phyloP scores from a whole-genome alignment of 2,329 filamentous ascomycete species.

The Blastomyces emzantsi region DNA sequence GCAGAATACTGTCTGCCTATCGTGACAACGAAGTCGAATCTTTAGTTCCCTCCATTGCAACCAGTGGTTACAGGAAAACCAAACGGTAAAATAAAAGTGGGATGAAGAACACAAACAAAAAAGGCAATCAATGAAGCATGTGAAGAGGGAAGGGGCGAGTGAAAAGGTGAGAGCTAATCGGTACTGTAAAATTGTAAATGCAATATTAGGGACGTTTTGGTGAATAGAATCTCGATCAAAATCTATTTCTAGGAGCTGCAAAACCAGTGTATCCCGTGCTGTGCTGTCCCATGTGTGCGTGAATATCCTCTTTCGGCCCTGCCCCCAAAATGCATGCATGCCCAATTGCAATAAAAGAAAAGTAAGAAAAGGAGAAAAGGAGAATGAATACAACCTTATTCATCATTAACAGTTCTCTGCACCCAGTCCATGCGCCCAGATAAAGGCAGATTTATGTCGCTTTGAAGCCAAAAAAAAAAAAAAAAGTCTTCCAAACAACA shows the following conservation, averaged over 20 bases:
- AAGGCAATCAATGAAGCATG: not conserved
- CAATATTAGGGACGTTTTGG: not conserved
- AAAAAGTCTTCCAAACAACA: not conserved
- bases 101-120: not conserved
- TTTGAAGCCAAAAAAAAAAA: not conserved
- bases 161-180: not conserved
- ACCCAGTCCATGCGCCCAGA: not conserved
- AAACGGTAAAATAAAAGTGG: not conserved
- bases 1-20: not conserved
- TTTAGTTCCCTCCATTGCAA: not conserved
- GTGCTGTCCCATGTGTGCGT: not conserved
- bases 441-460: not conserved
- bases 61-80: not conserved
- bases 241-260: not conserved
- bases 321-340: not conserved
- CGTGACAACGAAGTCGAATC: not conserved
- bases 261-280: not conserved
- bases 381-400: not conserved
- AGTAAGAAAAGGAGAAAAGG: not conserved
- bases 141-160: not conserved
- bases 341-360: not conserved
- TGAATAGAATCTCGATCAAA: not conserved
- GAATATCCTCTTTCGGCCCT: not conserved
- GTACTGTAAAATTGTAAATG: not conserved
- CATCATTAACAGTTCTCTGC: not conserved